Base-by-base conservation (phyloP, 176 grass and related monocot species). In the Rhynchospora pubera region DNA sequence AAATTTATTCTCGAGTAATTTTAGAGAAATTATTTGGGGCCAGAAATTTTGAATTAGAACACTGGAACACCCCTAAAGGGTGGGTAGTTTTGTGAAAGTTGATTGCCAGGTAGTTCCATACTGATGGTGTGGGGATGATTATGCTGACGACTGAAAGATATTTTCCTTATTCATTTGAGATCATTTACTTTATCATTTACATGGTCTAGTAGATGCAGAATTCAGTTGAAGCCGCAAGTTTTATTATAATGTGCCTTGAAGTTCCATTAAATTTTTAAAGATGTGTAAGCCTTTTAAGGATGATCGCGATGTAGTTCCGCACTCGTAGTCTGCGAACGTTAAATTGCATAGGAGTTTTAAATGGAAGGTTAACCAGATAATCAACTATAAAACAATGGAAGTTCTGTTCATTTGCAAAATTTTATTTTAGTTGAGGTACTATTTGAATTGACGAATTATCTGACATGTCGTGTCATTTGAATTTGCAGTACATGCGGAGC, bases 401-500 rank as follows among this genome's bases (percentile, higher is more conserved):
- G 16, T 69, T n/a, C 1, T 44, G 39, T n/a, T 16, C 16, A 19
- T 70, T 44, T 19, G 39, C 66, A 45, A 19, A 46, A 19, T 69
- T 44, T n/a, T 69, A 69, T 18, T 18, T 69, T 7, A 8, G n/a
- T 14, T 45, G 23, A 32, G 21, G 6, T 13, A 28, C 52, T 13
- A 12, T 32, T 65, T 65, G 19, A 44, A 51, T 50, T 65, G 9
- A 64, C 65, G 7, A 66, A 28, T n/a, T 44, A 45, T 28, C 26
- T 28, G 26, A 39, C 34, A 39, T 39, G 34, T 3, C 4, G 34
- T 39, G 34, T 39, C 50, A 89, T 28, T 28, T 1, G 16, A 44
- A 66, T 15, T 7, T 47, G 43, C 86, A 92, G 91, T 88, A 89
- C 57, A 93, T 90, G 90, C 86, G 65, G 6, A 76, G 46, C 79